phyloP scores from a whole-genome alignment of 73 alveolate species.

The Paramecium primaurelia region DNA sequence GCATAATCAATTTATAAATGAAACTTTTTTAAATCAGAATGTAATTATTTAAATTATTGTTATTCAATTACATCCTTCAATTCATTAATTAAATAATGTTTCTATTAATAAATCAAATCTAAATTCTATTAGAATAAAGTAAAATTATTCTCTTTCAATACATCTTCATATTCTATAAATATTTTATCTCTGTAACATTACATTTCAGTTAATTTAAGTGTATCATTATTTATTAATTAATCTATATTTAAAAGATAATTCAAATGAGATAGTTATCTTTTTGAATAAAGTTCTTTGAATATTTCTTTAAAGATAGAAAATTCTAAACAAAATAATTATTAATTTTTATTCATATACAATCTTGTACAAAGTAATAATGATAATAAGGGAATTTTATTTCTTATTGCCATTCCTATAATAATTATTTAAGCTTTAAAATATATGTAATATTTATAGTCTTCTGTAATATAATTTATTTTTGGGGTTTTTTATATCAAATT shows the following conservation, averaged over 20 bases:
- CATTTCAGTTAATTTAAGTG: not conserved
- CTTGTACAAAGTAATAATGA: not conserved
- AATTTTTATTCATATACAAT: not conserved
- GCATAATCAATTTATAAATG: not conserved
- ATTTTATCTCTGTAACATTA: not conserved
- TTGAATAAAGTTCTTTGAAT: not conserved
- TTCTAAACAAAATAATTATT: not conserved
- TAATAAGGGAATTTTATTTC: not conserved
- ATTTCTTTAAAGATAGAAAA: not conserved
- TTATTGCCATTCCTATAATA: not conserved
- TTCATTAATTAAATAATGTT: not conserved
- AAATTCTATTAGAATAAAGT: not conserved
- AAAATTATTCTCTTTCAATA: not conserved
- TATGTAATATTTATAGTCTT: not conserved
- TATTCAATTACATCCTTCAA: not conserved
- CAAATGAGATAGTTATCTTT: not conserved
- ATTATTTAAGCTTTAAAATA: not conserved
- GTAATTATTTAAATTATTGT: not conserved
- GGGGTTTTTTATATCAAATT: not conserved
- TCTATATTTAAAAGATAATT: not conserved
- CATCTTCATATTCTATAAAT: not conserved
- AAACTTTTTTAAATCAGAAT: not conserved
- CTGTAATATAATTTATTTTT: not conserved
- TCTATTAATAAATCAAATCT: not conserved
- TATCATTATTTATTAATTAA: not conserved